These are phyloP conservation scores for Fusarium buxicola DNA, from an alignment of 2,329 filamentous ascomycete species.

Conservation along the genomic window DNA sequence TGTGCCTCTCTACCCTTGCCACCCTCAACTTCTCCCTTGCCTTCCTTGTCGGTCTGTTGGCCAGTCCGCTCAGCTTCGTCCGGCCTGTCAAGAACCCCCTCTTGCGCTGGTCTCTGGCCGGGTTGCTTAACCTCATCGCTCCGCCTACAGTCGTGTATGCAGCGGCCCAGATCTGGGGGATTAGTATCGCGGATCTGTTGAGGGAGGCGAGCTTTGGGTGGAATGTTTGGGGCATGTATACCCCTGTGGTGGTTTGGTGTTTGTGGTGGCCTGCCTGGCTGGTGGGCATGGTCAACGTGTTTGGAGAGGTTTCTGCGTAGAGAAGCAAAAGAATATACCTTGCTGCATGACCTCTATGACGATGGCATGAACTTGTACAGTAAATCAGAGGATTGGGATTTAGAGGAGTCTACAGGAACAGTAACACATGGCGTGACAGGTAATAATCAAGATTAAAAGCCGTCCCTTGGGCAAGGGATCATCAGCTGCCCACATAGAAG, in stretches of 20 bases:
- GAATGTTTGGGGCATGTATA: slow-evolving; percentile 91
- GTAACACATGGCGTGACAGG: slow-evolving; percentile 11
- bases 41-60: slow-evolving; percentile 83
- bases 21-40: slow-evolving; percentile 96
- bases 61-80: slow-evolving; percentile 83
- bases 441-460: slow-evolving; percentile 40
- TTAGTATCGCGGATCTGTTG: slow-evolving; percentile 68
- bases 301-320: slow-evolving; percentile 52
- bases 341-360: not conserved
- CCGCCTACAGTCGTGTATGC: slow-evolving; percentile 68
- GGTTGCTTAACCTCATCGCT: slow-evolving; percentile 69
- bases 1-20: slow-evolving; percentile 91
- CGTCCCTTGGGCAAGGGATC: slow-evolving; percentile 33
- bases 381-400: not conserved
- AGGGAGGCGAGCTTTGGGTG: slow-evolving; percentile 84
- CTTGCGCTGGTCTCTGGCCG: slow-evolving; percentile 56
- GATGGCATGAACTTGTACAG: not conserved
- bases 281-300: slow-evolving; percentile 67
- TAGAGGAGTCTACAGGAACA: not conserved
- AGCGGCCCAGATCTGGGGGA: slow-evolving; percentile 56
- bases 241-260: slow-evolving; percentile 89
- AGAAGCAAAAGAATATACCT: not conserved
- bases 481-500: slow-evolving; percentile 37
- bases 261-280: slow-evolving; percentile 97
- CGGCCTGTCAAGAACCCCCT: slow-evolving; percentile 58